Base-by-base conservation (phyloP, 306 rosid species). In the Vachellia pachyceras region DNA sequence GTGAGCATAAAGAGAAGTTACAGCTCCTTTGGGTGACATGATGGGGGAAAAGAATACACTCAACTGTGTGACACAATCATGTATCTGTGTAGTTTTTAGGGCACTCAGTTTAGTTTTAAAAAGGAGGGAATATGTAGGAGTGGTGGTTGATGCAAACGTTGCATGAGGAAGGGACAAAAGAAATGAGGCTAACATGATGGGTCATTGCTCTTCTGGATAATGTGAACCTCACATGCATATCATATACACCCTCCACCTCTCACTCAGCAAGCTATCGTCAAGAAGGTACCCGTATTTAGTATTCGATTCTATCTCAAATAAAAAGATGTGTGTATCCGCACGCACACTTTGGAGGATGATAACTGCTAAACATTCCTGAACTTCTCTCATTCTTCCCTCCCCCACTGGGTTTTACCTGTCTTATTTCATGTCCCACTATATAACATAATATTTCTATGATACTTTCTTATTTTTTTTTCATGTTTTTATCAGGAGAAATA, bases 141-240 rank as follows among this genome's bases (percentile, higher is more conserved):
- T 20, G 63, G 14, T 10, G 7, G 15, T 22, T 58, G 65, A 58
- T 58, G 65, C 65, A 3, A 58, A 58, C 65, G 65, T 58, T 8
- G 36, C 65, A 58, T 58, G 36, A 58, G 23, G 6, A 22, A 22
- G 65, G 36, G 90, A 88, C 95, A 92, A 90, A 29, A 29, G 33
- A 85, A 37, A 6, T 66, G 88, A 76, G 44, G 78, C 85, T 40
- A 76, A 69, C 82, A 79, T 84, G 85, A 10, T 25, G 89, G 87
- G 35, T 78, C 90, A 81, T 15, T 42, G 55, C 50, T 58, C 46
- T 37, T 78, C 86, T 23, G 33, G 33, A 23, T 58, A 22, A 9
- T 55, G 63, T 55, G 63, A 55, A 55, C 13, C 25, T 55, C 63
- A 55, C 63, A 55, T 55, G 29, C 63, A n/a, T 54, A 54, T 54